Evolutionary conservation across 139 green algal species (phyloP).

Genomic region (Chlorella sp.): DNA sequence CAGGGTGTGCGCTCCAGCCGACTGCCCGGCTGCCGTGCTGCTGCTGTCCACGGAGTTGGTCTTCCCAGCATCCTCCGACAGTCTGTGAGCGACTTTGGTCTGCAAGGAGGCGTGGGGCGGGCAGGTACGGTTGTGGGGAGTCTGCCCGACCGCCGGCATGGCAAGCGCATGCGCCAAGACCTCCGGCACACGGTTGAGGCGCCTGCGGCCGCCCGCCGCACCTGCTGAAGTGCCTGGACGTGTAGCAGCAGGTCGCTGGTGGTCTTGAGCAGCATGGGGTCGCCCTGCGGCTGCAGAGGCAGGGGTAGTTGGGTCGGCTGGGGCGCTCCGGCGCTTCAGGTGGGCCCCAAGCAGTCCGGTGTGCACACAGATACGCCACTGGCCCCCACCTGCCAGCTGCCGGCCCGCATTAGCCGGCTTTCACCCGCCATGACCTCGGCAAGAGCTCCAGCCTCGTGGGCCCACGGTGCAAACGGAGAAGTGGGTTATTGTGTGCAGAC

Average conservation of each 20-base stretch:
- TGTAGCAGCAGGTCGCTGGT: constrained; percentile 14
- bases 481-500: background rate
- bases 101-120: background rate
- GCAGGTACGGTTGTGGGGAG: no score
- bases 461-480: background rate
- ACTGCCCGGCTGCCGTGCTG: constrained; percentile 17
- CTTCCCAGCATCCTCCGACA: constrained; percentile 1
- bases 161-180: background rate
- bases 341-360: background rate
- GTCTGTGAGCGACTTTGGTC: background rate
- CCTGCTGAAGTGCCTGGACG: background rate
- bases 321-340: background rate
- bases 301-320: constrained; percentile 1
- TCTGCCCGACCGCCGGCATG: no score
- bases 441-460: no score
- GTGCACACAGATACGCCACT: background rate
- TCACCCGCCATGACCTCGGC: constrained; percentile 9
- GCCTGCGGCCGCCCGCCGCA: background rate
- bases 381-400: constrained; percentile 22
- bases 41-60: constrained; percentile 28
- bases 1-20: background rate
- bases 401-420: constrained; percentile 19
- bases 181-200: background rate
- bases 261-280: constrained; percentile 23
- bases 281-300: constrained; percentile 6